These are phyloP conservation scores for Hyaloscypha hepaticicola DNA, from an alignment of 495 filamentous ascomycete species.

Conservation along the genomic window DNA sequence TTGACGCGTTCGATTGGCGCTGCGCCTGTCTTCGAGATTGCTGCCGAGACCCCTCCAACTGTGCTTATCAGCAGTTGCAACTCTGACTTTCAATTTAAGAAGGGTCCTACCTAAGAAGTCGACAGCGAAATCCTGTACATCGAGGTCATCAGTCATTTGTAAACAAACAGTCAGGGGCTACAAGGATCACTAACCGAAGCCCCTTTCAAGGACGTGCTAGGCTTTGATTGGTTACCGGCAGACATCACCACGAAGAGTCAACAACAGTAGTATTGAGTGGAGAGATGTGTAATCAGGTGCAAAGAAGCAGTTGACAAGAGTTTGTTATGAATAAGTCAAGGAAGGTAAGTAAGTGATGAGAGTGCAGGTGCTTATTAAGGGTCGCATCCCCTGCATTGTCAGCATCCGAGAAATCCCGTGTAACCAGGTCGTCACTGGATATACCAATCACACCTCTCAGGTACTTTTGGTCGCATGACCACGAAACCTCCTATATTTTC, in stretches of 20 bases:
- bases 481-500: neutral
- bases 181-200: neutral
- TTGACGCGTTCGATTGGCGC: conserved; percentile 99
- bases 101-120: conserved; percentile 94
- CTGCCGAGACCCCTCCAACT: conserved; percentile 99
- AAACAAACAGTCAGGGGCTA: neutral
- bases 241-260: neutral
- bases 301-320: neutral
- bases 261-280: neutral
- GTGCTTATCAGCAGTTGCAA: conserved; percentile 35
- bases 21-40: conserved; percentile 99
- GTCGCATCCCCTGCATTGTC: neutral
- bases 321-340: neutral
- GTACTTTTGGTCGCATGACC: neutral
- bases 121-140: conserved; percentile 59
- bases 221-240: neutral
- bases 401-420: neutral
- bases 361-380: neutral
- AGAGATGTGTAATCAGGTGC: neutral
- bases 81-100: conserved; percentile 21
- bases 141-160: neutral
- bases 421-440: neutral
- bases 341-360: neutral
- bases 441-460: neutral
- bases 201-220: neutral